phyloP scores from a whole-genome alignment of 805 yeast species.

The Isabelozyma pseudorhagii region DNA sequence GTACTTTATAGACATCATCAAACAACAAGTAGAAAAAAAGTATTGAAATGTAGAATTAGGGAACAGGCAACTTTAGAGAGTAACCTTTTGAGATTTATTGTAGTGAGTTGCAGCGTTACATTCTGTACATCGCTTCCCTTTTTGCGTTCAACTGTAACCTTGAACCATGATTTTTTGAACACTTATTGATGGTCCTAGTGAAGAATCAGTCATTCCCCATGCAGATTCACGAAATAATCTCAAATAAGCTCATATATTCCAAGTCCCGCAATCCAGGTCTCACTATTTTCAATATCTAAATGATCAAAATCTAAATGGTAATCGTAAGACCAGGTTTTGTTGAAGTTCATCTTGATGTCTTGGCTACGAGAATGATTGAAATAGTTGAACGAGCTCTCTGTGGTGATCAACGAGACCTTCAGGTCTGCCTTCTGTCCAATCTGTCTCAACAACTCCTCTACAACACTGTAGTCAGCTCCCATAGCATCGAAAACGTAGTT shows the following conservation, averaged over 20 bases:
- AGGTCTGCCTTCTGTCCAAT: background rate
- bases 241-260: conserved; percentile 41
- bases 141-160: too few species aligned
- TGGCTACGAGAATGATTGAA: conserved; percentile 8
- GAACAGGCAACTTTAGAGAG: background rate
- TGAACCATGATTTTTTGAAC: too few species aligned
- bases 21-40: background rate
- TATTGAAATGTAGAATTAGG: background rate
- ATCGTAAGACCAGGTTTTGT: conserved; percentile 25
- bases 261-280: conserved; percentile 61
- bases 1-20: background rate
- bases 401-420: background rate
- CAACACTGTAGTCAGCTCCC: conserved; percentile 36
- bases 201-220: too few species aligned
- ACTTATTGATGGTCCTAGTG: too few species aligned
- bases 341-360: conserved; percentile 2
- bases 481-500: conserved; percentile 40
- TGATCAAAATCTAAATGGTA: conserved; percentile 75
- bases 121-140: too few species aligned
- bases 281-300: conserved; percentile 48
- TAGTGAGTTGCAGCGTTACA: too few species aligned
- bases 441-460: conserved; percentile 15
- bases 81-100: background rate
- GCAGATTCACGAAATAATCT: too few species aligned
- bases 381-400: background rate